Conservation (phyloP, 257 asterid genomes). For the Agastache rugosa region DNA sequence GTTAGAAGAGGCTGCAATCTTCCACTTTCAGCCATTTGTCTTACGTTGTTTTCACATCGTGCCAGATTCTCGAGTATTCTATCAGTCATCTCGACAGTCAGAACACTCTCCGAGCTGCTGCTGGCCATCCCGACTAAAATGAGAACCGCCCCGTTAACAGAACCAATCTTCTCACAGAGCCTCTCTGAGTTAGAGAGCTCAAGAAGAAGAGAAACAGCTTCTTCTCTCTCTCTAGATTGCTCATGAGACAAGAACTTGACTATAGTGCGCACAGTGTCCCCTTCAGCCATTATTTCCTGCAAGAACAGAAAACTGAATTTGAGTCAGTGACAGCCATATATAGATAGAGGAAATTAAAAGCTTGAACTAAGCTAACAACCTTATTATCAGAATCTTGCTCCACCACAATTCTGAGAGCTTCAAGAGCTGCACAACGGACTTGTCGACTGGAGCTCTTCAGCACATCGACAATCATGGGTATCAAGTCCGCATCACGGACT, state of each 20-base stretch:
- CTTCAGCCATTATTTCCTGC: constrained; percentile 89
- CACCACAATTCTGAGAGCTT: constrained; percentile 81
- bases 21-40: constrained; percentile 92
- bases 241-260: constrained; percentile 77
- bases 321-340: neutral
- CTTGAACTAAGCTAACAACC: constrained; percentile 54
- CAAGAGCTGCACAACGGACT: constrained; percentile 74
- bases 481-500: constrained; percentile 70
- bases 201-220: constrained; percentile 75
- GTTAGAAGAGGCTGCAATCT: constrained; percentile 84
- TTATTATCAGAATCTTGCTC: constrained; percentile 87
- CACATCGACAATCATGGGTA: constrained; percentile 78
- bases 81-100: constrained; percentile 80
- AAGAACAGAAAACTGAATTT: constrained; percentile 35
- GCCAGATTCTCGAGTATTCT: constrained; percentile 80
- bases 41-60: constrained; percentile 79
- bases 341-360: neutral
- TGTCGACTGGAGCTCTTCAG: constrained; percentile 68
- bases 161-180: constrained; percentile 77
- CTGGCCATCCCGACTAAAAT: constrained; percentile 90
- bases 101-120: constrained; percentile 79
- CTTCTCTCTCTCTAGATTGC: constrained; percentile 77
- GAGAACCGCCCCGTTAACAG: constrained; percentile 85
- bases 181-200: constrained; percentile 80
- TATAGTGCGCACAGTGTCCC: constrained; percentile 78